These are phyloP conservation scores for Paxillus rubicundulus DNA, from an alignment of 768 basidiomycete genomes.

Conservation along the genomic window DNA sequence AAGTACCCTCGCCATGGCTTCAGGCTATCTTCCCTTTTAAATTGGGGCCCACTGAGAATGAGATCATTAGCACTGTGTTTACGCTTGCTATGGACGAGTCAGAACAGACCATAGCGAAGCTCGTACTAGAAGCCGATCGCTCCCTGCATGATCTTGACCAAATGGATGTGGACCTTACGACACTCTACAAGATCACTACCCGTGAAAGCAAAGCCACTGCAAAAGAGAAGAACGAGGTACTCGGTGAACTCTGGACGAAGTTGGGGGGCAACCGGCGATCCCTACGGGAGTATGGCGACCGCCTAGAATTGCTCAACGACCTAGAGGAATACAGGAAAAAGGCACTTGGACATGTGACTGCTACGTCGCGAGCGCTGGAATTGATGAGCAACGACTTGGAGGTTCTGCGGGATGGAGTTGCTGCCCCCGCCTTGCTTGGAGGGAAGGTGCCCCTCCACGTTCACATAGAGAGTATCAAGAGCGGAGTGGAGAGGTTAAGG, in stretches of 20 bases:
- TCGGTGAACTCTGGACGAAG: slow-evolving; percentile 66
- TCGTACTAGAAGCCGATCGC: slow-evolving; percentile 66
- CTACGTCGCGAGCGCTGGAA: slow-evolving; percentile 58
- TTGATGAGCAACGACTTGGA: slow-evolving; percentile 73
- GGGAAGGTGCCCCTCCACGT: slow-evolving; percentile 66
- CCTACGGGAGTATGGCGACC: slow-evolving; percentile 48
- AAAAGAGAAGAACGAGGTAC: slow-evolving; percentile 48
- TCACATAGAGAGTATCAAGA: slow-evolving; percentile 69
- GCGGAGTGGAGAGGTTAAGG: slow-evolving; percentile 54
- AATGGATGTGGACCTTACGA: slow-evolving; percentile 58
- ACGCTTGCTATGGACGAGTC: slow-evolving; percentile 60
- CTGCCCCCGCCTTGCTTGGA: slow-evolving; percentile 61
- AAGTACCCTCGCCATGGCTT: slow-evolving; percentile 30
- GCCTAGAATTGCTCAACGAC: slow-evolving; percentile 53
- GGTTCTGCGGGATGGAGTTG: slow-evolving; percentile 69
- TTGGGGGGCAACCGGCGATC: slow-evolving; percentile 58
- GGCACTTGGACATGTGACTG: slow-evolving; percentile 63
- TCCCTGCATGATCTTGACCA: slow-evolving; percentile 54
- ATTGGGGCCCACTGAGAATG: slow-evolving; percentile 33
- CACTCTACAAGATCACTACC: slow-evolving; percentile 55
- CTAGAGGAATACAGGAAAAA: slow-evolving; percentile 56
- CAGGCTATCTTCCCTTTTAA: slow-evolving; percentile 42
- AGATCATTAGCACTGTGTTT: slow-evolving; percentile 55
- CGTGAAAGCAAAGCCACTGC: slow-evolving; percentile 54
- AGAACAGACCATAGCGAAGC: slow-evolving; percentile 47